A percentile compares a stretch with the other conserved stretches of the same genome.
Conservation (phyloP, 345 rosid genomes). For the Psidium friedrichsthalianum region DNA sequence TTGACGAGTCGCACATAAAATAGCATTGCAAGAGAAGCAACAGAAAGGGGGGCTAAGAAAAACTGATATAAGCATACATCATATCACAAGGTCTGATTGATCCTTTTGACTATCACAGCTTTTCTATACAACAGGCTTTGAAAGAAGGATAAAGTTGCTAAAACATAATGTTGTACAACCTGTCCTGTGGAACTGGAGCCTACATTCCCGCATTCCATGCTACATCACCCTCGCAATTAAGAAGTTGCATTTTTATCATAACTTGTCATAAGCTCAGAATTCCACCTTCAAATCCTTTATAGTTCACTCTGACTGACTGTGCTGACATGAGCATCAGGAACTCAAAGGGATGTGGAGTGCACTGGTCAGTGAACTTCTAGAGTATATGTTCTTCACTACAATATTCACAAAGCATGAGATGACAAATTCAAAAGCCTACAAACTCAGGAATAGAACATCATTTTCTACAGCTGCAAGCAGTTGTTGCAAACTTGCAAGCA, state of each 20-base stretch:
- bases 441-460: slow-evolving; percentile 17
- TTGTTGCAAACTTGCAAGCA: slow-evolving; percentile 7
- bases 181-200: not conserved
- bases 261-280: not conserved
- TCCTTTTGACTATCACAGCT: not conserved
- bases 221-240: not conserved
- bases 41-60: not conserved
- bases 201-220: not conserved
- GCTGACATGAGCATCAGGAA: not conserved
- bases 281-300: not conserved
- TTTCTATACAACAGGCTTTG: not conserved
- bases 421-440: slow-evolving; percentile 19
- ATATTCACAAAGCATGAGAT: slow-evolving; percentile 38
- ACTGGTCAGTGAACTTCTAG: not conserved
- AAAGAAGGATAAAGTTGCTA: not conserved
- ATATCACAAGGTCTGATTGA: not conserved
- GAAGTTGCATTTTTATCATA: not conserved
- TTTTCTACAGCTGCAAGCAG: slow-evolving; percentile 13
- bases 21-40: not conserved
- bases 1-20: not conserved
- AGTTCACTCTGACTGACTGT: not conserved
- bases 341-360: not conserved
- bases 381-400: slow-evolving; percentile 24
- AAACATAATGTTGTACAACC: not conserved
- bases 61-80: not conserved